Conservation (phyloP, 2,329 filamentous ascomycete genomes). For the Epichloe amarillans region DNA sequence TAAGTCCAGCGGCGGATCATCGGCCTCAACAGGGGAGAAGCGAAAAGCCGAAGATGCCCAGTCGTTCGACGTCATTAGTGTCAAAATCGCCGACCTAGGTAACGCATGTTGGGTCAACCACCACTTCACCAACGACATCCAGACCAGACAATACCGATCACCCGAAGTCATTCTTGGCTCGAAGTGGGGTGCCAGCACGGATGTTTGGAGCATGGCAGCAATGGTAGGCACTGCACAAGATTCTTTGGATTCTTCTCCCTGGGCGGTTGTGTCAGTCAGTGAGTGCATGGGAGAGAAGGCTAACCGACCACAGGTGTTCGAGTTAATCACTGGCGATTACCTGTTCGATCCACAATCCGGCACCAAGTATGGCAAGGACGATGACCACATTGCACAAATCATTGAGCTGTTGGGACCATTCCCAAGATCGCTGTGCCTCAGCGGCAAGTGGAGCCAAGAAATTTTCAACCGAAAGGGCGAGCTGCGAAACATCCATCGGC, state of each 20-base stretch:
- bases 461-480: constrained; percentile 98
- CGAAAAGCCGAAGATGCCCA: constrained; percentile 44
- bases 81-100: constrained; percentile 96
- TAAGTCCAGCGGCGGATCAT: constrained; percentile 42
- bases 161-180: constrained; percentile 92
- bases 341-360: constrained; percentile 97
- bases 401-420: constrained; percentile 93
- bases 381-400: constrained; percentile 98
- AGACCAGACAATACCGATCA: constrained; percentile 92
- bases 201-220: constrained; percentile 98
- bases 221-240: constrained; percentile 55
- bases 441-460: constrained; percentile 94
- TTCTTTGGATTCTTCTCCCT: neutral
- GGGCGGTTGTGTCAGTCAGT: neutral
- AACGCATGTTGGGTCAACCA: constrained; percentile 99
- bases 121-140: constrained; percentile 98
- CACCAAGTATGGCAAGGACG: constrained; percentile 98
- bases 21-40: constrained; percentile 47
- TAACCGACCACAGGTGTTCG: constrained; percentile 57
- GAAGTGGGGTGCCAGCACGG: constrained; percentile 98
- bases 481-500: constrained; percentile 88
- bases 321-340: constrained; percentile 95
- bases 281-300: neutral
- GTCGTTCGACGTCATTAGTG: constrained; percentile 68
- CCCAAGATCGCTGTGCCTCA: constrained; percentile 79